A percentile compares a stretch with the other conserved stretches of the same genome.
Conservation (phyloP, 768 basidiomycete species). For the Podaxis carcinomalis region DNA sequence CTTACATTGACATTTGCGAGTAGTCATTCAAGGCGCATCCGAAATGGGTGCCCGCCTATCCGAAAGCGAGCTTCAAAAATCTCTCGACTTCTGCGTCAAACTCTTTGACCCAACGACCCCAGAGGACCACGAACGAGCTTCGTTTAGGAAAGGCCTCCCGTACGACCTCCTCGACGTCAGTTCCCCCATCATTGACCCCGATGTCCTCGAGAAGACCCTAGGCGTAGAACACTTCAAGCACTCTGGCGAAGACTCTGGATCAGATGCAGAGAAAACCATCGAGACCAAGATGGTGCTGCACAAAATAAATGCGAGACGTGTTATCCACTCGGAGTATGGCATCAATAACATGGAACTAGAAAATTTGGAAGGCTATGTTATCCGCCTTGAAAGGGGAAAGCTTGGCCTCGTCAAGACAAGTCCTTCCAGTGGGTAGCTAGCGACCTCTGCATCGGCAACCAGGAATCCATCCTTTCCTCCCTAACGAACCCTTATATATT, state of each 20-base stretch:
- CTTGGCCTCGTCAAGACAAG: slow-evolving; percentile 43
- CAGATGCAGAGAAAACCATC: slow-evolving; percentile 30
- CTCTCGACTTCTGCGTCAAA: slow-evolving; percentile 74
- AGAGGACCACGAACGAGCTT: slow-evolving; percentile 48
- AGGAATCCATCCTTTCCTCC: background rate
- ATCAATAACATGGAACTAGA: slow-evolving; percentile 70
- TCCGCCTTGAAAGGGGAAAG: slow-evolving; percentile 48
- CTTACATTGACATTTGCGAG: background rate
- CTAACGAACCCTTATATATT: background rate
- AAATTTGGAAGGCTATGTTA: slow-evolving; percentile 52
- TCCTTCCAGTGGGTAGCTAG: background rate
- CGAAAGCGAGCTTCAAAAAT: slow-evolving; percentile 68
- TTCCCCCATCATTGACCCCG: slow-evolving; percentile 42
- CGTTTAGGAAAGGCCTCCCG: slow-evolving; percentile 20
- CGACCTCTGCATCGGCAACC: background rate
- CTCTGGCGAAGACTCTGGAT: slow-evolving; percentile 18
- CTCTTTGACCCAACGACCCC: slow-evolving; percentile 68
- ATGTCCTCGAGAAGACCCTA: slow-evolving; percentile 30
- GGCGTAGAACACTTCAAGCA: slow-evolving; percentile 20
- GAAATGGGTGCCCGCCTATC: slow-evolving; percentile 72
- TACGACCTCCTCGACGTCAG: slow-evolving; percentile 51
- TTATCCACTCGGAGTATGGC: slow-evolving; percentile 65
- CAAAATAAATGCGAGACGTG: slow-evolving; percentile 66
- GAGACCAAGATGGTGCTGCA: slow-evolving; percentile 54
- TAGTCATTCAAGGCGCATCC: slow-evolving; percentile 78